Base-by-base conservation (phyloP, 2,329 filamentous ascomycete species). In the Cordyceps pruinosa region DNA sequence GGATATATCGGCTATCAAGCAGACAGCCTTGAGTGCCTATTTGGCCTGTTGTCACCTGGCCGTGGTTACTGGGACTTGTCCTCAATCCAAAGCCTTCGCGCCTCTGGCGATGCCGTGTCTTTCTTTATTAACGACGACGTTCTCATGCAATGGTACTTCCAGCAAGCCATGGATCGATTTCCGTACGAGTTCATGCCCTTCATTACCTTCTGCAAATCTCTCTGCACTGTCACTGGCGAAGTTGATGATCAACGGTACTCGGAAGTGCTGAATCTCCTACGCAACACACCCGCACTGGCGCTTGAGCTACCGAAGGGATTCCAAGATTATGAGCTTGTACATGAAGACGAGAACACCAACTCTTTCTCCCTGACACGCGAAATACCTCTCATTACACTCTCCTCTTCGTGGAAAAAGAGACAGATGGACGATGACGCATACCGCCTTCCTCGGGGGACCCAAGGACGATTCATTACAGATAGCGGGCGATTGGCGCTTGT, bases 111-210 rank as follows among this genome's bases (percentile, higher is more conserved):
- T 62, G 64, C 70, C 23, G 61, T 69, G 12, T 64, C 68, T 15
- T 66, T 64, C 13, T 70, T 73, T 67, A 49, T 73, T 8, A 67
- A 70, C 9, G 70, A 73, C 49, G 68, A 72, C 10, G 63, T 66
- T 42, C 66, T 90, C 19, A 77, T 87, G 66, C 77, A 77, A 23
- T 75, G 73, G 51, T 83, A 80, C 60, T 83, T 96, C 32, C 76
- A 82, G 50, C 82, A 88, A 67, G 85, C 92, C 7, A 80, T 87
- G 44, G 81, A 83, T 59, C 85, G 93, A 56, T 97, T 91, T 67
- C 93, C 93, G 0, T 93, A 89, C 69, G 93, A 97, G 71, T 86
- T 89, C 47, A 72, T 85, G 3, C 90, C 92, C 1, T 90, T 96
- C 64, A 73, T 95, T 59, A 83, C 81, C 54, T 74, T 95, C 39